phyloP scores from a whole-genome alignment of 2,329 filamentous ascomycete species.

The Colletotrichum siamense region DNA sequence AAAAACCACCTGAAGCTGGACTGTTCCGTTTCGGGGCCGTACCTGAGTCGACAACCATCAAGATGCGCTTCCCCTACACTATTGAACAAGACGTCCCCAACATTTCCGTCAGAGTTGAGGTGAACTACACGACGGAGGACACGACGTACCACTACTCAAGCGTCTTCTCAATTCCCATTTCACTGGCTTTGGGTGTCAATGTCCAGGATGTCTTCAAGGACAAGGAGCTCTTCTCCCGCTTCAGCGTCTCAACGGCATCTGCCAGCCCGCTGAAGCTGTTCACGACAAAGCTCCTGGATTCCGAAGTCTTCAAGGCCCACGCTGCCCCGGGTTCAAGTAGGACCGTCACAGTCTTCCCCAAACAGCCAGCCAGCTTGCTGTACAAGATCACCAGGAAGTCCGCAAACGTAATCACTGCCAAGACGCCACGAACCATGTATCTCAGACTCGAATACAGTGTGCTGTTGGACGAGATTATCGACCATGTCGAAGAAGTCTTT shows the following conservation, averaged over 20 bases:
- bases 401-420: conserved; percentile 32
- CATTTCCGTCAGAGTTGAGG: conserved; percentile 77
- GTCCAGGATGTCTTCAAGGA: conserved; percentile 96
- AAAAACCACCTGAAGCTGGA: conserved; percentile 58
- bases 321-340: conserved; percentile 60
- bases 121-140: conserved; percentile 72
- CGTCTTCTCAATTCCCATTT: conserved; percentile 69
- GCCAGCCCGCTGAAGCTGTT: conserved; percentile 77
- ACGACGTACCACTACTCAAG: conserved; percentile 70
- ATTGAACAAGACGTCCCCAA: conserved; percentile 77
- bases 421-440: conserved; percentile 57
- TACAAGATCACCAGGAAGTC: conserved; percentile 75
- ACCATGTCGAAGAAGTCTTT: conserved; percentile 51
- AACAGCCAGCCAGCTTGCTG: conserved; percentile 80
- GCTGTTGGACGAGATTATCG: conserved; percentile 74
- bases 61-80: conserved; percentile 79
- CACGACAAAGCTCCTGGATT: conserved; percentile 72
- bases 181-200: conserved; percentile 88
- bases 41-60: conserved; percentile 49
- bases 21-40: conserved; percentile 57
- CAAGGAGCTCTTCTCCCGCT: conserved; percentile 80
- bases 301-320: conserved; percentile 70
- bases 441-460: conserved; percentile 79
- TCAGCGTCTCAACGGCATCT: conserved; percentile 85
- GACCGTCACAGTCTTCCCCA: conserved; percentile 73